Evolutionary conservation across 73 alveolate species (phyloP), one percentile per base, ranked within the genome.

Genomic region (Paramecium octaurelia): DNA sequence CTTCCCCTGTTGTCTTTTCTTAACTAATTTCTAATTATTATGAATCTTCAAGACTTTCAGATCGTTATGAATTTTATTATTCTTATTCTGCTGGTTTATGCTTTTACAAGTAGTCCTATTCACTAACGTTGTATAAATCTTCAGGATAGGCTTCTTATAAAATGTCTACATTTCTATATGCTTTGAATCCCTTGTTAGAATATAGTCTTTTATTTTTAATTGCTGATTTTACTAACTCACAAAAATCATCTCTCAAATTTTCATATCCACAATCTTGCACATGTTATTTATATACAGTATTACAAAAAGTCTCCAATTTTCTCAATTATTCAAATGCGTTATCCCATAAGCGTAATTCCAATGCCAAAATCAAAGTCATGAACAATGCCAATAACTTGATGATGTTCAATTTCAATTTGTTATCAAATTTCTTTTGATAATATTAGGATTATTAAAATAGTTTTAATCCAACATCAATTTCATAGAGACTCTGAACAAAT

Each of bases 391-490:
- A 48, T 35, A 80, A 12, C 18, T 80, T 80, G 11, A 80, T 80
- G 14, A 44, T 12, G 46, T 80, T 80, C 7, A 80, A 23, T 80
- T 80, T 80, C 16, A 11, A 36, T 80, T 80, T 80, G 12, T 80
- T 40, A 10, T 80, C 91, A 80, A 80, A 80, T 23, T 80, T 80
- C 73, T 80, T 80, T 23, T 80, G 29, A 35, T 80, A 80, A 35
- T 80, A 80, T 80, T 80, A 24, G 2, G 91, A 80, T 80, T 80
- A 48, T 44, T 80, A 48, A 64, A 80, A 80, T 21, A 31, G 16
- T 48, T 80, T 80, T 23, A 80, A 48, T 21, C 91, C 91, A 44
- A 80, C 91, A 80, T 80, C 91, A 14, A 80, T 29, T 80, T 80
- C 91, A 80, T 80, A 80, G 6, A 80, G 57, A 80, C 76, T 31